Conservation (phyloP, 139 green algal genomes). For the Chlamydomonas sphaeroides region DNA sequence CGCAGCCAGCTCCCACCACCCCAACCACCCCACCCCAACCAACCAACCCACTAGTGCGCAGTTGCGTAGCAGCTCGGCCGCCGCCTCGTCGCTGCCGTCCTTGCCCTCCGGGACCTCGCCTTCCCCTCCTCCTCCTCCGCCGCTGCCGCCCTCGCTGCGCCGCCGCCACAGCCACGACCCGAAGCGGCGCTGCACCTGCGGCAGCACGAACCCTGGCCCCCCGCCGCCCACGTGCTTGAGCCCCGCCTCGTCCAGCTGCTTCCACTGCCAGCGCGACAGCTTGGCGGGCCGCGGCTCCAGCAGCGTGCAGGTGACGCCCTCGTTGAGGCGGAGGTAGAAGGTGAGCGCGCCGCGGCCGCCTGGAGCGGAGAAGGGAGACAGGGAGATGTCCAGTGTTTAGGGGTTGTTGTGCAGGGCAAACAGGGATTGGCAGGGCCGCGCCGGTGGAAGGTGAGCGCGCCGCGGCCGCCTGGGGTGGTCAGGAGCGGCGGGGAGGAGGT, state of each 20-base stretch:
- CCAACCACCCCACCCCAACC: not conserved
- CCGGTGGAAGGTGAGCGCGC: not conserved
- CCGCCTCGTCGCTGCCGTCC: no score
- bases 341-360: conserved; percentile 66
- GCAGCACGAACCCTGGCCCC: not conserved
- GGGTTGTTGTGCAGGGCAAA: not conserved
- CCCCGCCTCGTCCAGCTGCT: not conserved
- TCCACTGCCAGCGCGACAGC: conserved; percentile 51
- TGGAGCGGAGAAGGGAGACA: not conserved
- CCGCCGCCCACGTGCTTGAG: no score
- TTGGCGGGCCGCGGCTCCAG: conserved; percentile 73
- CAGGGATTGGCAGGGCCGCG: no score
- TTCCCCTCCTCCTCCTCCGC: not conserved
- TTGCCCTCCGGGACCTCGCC: no score
- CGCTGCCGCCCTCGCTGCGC: not conserved
- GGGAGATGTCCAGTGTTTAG: not conserved
- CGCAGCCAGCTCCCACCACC: no score
- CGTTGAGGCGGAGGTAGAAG: conserved; percentile 62
- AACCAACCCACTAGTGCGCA: conserved; percentile 12
- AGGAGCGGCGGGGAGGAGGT: no score
- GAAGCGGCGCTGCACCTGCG: conserved; percentile 35
- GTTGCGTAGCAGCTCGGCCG: not conserved
- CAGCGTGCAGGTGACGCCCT: conserved; percentile 62
- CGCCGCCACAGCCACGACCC: not conserved
- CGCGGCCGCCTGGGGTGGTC: not conserved